A percentile compares a stretch with the other conserved stretches of the same genome.
Conservation (phyloP, 2,329 filamentous ascomycete species). For the Aspergillus fijiensis region DNA sequence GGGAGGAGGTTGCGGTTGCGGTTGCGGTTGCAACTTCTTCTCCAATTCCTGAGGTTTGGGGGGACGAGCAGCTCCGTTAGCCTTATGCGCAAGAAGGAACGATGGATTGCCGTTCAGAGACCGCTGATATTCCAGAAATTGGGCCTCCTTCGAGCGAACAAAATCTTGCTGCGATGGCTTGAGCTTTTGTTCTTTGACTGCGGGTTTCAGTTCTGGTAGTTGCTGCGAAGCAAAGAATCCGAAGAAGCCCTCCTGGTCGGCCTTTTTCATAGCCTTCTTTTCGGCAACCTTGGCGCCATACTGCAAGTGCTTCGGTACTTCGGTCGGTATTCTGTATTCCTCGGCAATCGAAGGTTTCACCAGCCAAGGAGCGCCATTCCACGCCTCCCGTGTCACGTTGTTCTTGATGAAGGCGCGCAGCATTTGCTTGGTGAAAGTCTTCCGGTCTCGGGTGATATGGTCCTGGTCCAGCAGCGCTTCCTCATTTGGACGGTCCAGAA, state of each 20-base stretch:
- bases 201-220: constrained; percentile 71
- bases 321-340: constrained; percentile 81
- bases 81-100: constrained; percentile 36
- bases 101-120: constrained; percentile 46
- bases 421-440: constrained; percentile 91
- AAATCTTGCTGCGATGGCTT: constrained; percentile 52
- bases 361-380: constrained; percentile 95
- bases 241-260: constrained; percentile 50
- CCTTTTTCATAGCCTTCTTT: constrained; percentile 69
- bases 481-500: constrained; percentile 65
- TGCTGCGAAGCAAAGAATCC: constrained; percentile 55
- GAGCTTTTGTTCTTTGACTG: constrained; percentile 66
- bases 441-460: constrained; percentile 82
- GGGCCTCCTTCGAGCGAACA: constrained; percentile 47
- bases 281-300: constrained; percentile 78
- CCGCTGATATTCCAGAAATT: constrained; percentile 51
- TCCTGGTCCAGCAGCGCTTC: constrained; percentile 78
- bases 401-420: constrained; percentile 93
- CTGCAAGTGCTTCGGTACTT: constrained; percentile 77
- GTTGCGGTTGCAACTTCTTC: constrained; percentile 29
- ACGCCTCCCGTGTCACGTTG: constrained; percentile 85
- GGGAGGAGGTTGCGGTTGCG: constrained; percentile 32
- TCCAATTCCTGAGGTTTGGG: constrained; percentile 34
- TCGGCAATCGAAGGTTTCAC: constrained; percentile 84
- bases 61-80: constrained; percentile 30